phyloP scores from a whole-genome alignment of 2,329 filamentous ascomycete species.

The Leptodontidium sp. region DNA sequence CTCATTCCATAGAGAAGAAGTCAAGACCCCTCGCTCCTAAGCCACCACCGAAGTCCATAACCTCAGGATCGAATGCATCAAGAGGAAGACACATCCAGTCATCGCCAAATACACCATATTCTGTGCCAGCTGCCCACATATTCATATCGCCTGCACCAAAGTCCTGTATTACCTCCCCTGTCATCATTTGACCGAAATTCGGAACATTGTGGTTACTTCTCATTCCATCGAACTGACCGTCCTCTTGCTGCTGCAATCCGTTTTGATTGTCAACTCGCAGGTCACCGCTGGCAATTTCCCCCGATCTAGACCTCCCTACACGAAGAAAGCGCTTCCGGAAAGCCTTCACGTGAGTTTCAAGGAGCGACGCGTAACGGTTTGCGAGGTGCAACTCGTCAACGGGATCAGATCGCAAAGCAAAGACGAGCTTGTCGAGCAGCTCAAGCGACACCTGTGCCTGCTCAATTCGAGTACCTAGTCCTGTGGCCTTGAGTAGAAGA shows the following conservation, averaged over 20 bases:
- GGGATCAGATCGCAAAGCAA: conserved; percentile 18
- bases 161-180: background rate
- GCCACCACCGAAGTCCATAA: conserved; percentile 2
- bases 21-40: conserved; percentile 14
- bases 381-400: conserved; percentile 32
- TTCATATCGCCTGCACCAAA: conserved; percentile 2
- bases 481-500: conserved; percentile 46
- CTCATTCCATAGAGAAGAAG: conserved; percentile 21
- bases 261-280: background rate
- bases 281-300: background rate
- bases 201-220: background rate
- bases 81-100: conserved; percentile 23
- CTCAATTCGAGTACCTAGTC: conserved; percentile 23
- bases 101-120: conserved; percentile 9
- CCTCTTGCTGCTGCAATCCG: background rate
- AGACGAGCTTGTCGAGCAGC: conserved; percentile 22
- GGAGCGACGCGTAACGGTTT: conserved; percentile 25
- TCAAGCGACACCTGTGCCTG: conserved; percentile 24
- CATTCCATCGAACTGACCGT: background rate
- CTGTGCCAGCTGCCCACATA: background rate
- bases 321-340: conserved; percentile 18
- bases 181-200: background rate
- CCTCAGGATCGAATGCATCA: conserved; percentile 6
- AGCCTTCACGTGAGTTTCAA: conserved; percentile 26
- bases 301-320: background rate